A percentile compares a stretch with the other conserved stretches of the same genome.
phyloP scores from a whole-genome alignment of 2,329 filamentous ascomycete genomes.

The Aspergillus clavatus region DNA sequence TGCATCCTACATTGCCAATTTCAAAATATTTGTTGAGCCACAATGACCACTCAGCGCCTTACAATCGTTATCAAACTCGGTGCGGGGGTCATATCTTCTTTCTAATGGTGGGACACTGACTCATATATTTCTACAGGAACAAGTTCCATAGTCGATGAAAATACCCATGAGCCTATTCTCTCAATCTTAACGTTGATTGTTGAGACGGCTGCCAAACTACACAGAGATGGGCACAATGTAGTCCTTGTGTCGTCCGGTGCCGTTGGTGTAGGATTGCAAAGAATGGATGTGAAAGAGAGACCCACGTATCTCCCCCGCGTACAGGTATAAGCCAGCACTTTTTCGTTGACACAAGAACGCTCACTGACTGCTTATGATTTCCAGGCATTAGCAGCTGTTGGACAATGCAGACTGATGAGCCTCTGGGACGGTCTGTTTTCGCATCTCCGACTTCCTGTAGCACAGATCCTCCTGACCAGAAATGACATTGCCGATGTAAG shows the following conservation, averaged over 20 bases:
- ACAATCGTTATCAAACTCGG: constrained; percentile 40
- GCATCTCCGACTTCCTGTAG: constrained; percentile 83
- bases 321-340: constrained; percentile 53
- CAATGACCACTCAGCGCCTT: constrained; percentile 24
- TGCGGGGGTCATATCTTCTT: constrained; percentile 24
- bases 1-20: not conserved
- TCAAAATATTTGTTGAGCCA: constrained; percentile 8
- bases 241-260: constrained; percentile 96
- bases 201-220: constrained; percentile 82
- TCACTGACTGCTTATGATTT: constrained; percentile 8
- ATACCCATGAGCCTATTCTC: constrained; percentile 85
- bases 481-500: constrained; percentile 92
- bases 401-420: constrained; percentile 89
- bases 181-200: constrained; percentile 90
- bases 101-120: constrained; percentile 14
- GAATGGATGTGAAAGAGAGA: constrained; percentile 81
- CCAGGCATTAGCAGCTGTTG: constrained; percentile 85
- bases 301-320: constrained; percentile 87
- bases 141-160: constrained; percentile 97
- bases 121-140: constrained; percentile 61
- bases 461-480: constrained; percentile 87
- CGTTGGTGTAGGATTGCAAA: constrained; percentile 85
- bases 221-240: constrained; percentile 86
- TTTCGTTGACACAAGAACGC: not conserved
- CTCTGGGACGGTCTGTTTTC: constrained; percentile 91